Evolutionary conservation across 495 filamentous ascomycete species (phyloP).

Genomic region (Astrothelium subdiscretum): DNA sequence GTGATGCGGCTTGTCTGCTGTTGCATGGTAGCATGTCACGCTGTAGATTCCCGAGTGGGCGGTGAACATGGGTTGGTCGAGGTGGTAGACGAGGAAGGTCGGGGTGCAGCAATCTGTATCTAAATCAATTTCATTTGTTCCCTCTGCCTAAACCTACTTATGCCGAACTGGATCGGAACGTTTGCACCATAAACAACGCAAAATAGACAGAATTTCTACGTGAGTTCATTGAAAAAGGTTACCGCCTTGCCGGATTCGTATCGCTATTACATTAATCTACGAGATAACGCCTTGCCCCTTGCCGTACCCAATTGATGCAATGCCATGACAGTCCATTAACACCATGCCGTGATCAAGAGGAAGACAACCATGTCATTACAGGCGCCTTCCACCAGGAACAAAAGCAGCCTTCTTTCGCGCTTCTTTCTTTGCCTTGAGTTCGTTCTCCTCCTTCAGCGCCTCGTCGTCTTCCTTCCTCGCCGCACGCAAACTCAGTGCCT

Average conservation of each 20-base stretch:
- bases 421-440: conserved; percentile 44
- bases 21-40: not conserved
- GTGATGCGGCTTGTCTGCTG: not conserved
- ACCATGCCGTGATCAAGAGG: not conserved
- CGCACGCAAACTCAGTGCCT: conserved; percentile 35
- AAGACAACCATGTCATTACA: not conserved
- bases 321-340: not conserved
- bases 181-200: no score
- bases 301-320: not conserved
- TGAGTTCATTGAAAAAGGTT: not conserved
- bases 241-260: not conserved
- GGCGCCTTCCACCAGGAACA: not conserved
- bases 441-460: conserved; percentile 41
- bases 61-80: not conserved
- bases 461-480: conserved; percentile 51
- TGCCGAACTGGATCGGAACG: no score
- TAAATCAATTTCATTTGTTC: conserved; percentile 2
- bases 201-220: not conserved
- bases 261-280: not conserved
- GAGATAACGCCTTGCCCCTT: not conserved
- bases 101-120: not conserved
- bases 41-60: not conserved
- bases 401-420: conserved; percentile 33
- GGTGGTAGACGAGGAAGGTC: not conserved
- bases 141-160: not conserved